phyloP scores from a whole-genome alignment of 768 basidiomycete species.

The Phanerochaete carnosa region DNA sequence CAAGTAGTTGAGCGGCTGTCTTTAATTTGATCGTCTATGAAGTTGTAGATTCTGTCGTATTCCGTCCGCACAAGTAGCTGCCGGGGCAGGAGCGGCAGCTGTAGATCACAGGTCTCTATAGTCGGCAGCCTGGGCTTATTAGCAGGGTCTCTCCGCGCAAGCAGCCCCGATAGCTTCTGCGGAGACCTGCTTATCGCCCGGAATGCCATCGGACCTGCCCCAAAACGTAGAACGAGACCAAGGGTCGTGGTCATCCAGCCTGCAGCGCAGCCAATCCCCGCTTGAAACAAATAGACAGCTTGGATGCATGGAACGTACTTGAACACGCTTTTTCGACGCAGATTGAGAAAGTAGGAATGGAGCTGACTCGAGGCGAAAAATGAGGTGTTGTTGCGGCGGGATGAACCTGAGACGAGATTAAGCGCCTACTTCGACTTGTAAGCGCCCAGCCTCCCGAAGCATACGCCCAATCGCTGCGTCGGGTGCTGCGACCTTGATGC shows the following conservation, averaged over 20 bases:
- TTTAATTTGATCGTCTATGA: neutral
- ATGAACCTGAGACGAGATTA: no score
- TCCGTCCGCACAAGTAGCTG: neutral
- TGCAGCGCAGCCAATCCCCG: neutral
- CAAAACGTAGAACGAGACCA: no score
- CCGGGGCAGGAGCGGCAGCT: neutral
- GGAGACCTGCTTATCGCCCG: neutral
- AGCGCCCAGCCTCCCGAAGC: no score
- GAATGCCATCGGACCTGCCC: neutral
- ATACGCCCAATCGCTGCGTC: no score
- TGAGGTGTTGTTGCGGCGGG: no score
- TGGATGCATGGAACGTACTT: neutral
- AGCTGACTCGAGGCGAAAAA: neutral
- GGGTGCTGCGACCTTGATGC: no score
- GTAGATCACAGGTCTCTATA: neutral
- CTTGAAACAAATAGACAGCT: neutral
- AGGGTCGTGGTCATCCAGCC: no score
- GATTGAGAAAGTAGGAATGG: neutral
- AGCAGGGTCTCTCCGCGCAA: neutral
- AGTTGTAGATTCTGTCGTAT: neutral
- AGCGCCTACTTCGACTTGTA: no score
- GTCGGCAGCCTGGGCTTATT: neutral
- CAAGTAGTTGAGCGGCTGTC: neutral
- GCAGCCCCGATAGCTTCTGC: neutral
- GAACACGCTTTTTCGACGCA: neutral